Evolutionary conservation across 2,329 filamentous ascomycete genomes (phyloP), one percentile per base, ranked within the genome.

Genomic region (Ceratocystis diversiconidia): DNA sequence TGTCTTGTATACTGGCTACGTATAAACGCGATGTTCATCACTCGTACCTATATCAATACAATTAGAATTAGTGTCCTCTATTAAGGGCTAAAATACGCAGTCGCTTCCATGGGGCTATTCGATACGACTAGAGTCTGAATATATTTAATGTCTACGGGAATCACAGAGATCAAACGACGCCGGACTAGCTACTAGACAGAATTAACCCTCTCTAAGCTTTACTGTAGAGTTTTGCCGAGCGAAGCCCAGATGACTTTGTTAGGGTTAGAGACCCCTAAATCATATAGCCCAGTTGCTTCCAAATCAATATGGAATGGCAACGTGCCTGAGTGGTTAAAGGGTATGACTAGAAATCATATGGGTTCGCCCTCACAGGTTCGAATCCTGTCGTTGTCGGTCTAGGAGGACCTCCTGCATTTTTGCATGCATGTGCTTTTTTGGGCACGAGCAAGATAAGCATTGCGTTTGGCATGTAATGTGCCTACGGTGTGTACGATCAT

Each of bases 301-400:
- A 8, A 57, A 5, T 1, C 6, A 3, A 2, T n/a, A 43, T 44
- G 3, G 28, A 46, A 15, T 61, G 65, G 65, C 65, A 66, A 63
- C 65, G 65, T 66, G 65, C 65, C 60, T 63, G 65, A 66, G 65
- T 66, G 65, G 65, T 66, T 66, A 66, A 66, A 63, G 65, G 65
- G 65, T 66, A 63, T 63, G 65, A 66, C 65, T 63, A 66, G 65
- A 66, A 66, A 66, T 66, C 65, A 63, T 63, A 63, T 66, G 65
- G 65, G 50, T 66, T 66, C 65, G 65, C 36, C 65, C 61, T 60
- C 65, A 66, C 61, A 63, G 48, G 65, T 66, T 66, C 65, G 65
- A 66, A 63, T 66, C 65, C 61, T 66, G 61, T 66, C 61, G 61
- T 63, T 66, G 60, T 66, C 65, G 61, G 0, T 30, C 1, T 1